Percentiles rank a stretch among this genome's conserved stretches.
These are phyloP conservation scores for Suhomyces kilbournensis DNA, from an alignment of 805 yeast genomes.

Conservation along the genomic window DNA sequence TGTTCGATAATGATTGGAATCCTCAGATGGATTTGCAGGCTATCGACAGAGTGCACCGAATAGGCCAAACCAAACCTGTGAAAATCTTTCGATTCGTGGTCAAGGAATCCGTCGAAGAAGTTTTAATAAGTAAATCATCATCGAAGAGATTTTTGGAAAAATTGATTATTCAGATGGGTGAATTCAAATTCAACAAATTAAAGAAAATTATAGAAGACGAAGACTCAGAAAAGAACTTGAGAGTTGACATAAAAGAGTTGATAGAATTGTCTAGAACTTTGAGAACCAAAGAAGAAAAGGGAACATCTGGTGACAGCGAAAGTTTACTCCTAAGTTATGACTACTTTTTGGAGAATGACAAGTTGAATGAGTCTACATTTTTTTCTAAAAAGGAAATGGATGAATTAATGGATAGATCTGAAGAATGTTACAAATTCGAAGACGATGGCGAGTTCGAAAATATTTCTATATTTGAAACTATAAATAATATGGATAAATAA, in stretches of 20 bases:
- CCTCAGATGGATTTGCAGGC: slow-evolving; percentile 97
- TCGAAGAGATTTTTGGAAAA: slow-evolving; percentile 77
- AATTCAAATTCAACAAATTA: slow-evolving; percentile 30
- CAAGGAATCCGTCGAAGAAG: slow-evolving; percentile 78
- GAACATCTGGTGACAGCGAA: slow-evolving; percentile 1
- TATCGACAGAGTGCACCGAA: slow-evolving; percentile 91
- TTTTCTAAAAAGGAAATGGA: slow-evolving; percentile 43
- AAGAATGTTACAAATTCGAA: slow-evolving; percentile 35
- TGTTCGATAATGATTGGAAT: slow-evolving; percentile 95
- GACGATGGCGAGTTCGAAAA: slow-evolving; percentile 23
- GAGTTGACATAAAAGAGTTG: slow-evolving; percentile 12
- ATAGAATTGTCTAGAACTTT: slow-evolving; percentile 7
- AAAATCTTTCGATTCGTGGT: slow-evolving; percentile 75
- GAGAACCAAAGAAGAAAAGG: not conserved
- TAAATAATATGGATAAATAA: slow-evolving; percentile 25
- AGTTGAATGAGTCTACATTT: not conserved
- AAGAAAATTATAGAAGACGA: slow-evolving; percentile 18
- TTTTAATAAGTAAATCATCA: slow-evolving; percentile 73
- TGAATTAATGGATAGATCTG: slow-evolving; percentile 50
- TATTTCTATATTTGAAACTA: slow-evolving; percentile 36
- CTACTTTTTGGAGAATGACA: not conserved
- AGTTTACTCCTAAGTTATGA: slow-evolving; percentile 1
- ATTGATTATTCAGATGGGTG: slow-evolving; percentile 51
- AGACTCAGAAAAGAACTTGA: slow-evolving; percentile 2
- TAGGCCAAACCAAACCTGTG: slow-evolving; percentile 86